Evolutionary conservation across 371 early-diverging fungal species (phyloP).

Genomic region (Mucor indicus): DNA sequence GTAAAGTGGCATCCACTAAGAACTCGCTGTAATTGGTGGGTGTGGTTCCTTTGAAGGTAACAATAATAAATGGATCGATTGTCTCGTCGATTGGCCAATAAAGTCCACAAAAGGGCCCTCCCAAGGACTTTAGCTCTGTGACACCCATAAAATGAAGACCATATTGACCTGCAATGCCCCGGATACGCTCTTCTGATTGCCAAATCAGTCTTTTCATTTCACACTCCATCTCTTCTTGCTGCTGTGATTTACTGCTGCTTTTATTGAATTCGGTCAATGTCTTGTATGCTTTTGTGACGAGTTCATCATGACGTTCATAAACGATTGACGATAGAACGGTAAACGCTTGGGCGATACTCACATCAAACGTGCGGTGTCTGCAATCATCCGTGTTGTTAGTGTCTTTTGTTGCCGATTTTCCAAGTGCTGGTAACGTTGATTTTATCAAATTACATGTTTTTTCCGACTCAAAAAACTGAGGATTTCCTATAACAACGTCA

Average conservation of each 20-base stretch:
- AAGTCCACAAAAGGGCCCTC: constrained; percentile 49
- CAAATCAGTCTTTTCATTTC: constrained; percentile 15
- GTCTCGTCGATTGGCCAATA: constrained; percentile 16
- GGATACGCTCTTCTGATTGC: constrained; percentile 29
- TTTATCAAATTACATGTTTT: constrained; percentile 9
- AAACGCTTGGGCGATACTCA: constrained; percentile 30
- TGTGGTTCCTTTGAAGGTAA: constrained; percentile 51
- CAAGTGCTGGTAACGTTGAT: constrained; percentile 19
- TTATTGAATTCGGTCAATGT: not conserved
- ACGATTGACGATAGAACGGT: constrained; percentile 27
- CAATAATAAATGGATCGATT: constrained; percentile 34
- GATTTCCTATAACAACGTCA: constrained; percentile 16
- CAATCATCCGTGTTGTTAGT: constrained; percentile 3
- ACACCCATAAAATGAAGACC: constrained; percentile 48
- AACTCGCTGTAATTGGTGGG: constrained; percentile 40
- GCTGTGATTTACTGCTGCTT: not conserved
- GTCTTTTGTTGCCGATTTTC: not conserved
- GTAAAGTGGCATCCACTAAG: constrained; percentile 35
- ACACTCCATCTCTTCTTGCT: not conserved
- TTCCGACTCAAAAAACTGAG: constrained; percentile 20
- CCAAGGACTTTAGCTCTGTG: constrained; percentile 46
- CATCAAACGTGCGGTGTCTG: constrained; percentile 27
- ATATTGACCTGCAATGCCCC: constrained; percentile 22
- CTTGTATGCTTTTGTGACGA: constrained; percentile 30
- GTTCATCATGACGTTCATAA: constrained; percentile 46